A percentile compares a stretch with the other conserved stretches of the same genome.
Evolutionary conservation across 1,284 basidiomycete genomes (phyloP).

Genomic region (Pascua guehoae): DNA sequence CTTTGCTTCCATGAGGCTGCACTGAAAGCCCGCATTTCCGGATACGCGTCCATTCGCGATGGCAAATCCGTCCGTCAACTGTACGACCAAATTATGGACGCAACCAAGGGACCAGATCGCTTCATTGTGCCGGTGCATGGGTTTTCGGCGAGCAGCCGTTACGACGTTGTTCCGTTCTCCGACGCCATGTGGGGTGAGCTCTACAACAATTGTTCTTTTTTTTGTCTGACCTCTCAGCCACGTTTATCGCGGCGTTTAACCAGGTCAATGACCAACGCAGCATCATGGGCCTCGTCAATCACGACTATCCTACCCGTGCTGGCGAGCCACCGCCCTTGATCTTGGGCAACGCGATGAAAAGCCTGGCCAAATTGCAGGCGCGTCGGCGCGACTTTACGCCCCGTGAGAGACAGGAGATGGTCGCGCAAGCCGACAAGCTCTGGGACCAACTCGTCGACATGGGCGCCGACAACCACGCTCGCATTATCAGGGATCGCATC

Average conservation of each 20-base stretch:
- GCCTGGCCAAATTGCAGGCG: neutral
- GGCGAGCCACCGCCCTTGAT: neutral
- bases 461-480: neutral
- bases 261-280: neutral
- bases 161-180: conserved; percentile 18
- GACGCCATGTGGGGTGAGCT: conserved; percentile 23
- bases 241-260: neutral
- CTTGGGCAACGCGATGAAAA: neutral
- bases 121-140: conserved; percentile 10
- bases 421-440: neutral
- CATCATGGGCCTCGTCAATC: conserved; percentile 5
- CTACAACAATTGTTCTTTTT: too few relatives aligned
- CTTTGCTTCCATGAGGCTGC: neutral
- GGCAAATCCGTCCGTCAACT: conserved; percentile 2
- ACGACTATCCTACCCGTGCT: conserved; percentile 16
- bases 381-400: neutral
- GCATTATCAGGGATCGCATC: neutral
- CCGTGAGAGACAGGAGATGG: neutral
- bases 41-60: too few relatives aligned
- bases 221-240: neutral
- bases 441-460: neutral
- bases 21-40: neutral
- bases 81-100: conserved; percentile 22
- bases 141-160: neutral
- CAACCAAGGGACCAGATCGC: conserved; percentile 19